Base-by-base conservation (phyloP, 83 land plant genomes). In the Picea abies region DNA sequence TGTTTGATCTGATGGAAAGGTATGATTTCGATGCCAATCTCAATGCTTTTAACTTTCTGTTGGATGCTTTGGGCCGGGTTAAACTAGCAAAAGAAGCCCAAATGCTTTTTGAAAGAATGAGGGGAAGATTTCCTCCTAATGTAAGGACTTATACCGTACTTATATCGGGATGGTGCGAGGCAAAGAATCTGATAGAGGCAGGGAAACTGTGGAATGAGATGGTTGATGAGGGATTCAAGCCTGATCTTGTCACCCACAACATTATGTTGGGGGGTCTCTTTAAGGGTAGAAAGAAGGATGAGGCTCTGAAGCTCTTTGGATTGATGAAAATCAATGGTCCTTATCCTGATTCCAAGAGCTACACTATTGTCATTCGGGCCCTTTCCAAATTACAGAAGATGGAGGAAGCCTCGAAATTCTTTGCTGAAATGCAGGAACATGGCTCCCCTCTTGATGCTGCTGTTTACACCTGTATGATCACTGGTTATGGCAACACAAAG, bases 81-180 rank as follows among this genome's bases (percentile, higher is more conserved):
- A 93, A 93, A 83, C 90, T 93, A 81, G 90, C 41, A n/a, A 89
- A 89, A 81, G 93, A 93, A 84, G 95, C 95, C 2, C 85, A 87
- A 32, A 14, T 61, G 22, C 73, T 93, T 80, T 93, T 90, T 80
- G 90, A 84, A 72, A 90, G 81, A 84, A 76, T 90, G 84, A 81
- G 80, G 61, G 83, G 81, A 49, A 83, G 79, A 61, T 87, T 89
- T 62, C 63, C 81, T 12, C 92, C 91, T 0, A 75, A 93, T 87
- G 35, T 88, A 35, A 60, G 56, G 60, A 93, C 95, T 9, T 93
- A 93, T 60, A 79, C 87, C 0, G 83, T 87, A 3, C 82, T 93
- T 81, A 81, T 93, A 10, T 81, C 80, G 29, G 95, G 95, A 26
- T 93, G 93, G 91, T 93, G 93, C 71, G 86, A 80, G 60, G 80